phyloP scores from a whole-genome alignment of 2,329 filamentous ascomycete species.

The Albophoma yamanashiensis region DNA sequence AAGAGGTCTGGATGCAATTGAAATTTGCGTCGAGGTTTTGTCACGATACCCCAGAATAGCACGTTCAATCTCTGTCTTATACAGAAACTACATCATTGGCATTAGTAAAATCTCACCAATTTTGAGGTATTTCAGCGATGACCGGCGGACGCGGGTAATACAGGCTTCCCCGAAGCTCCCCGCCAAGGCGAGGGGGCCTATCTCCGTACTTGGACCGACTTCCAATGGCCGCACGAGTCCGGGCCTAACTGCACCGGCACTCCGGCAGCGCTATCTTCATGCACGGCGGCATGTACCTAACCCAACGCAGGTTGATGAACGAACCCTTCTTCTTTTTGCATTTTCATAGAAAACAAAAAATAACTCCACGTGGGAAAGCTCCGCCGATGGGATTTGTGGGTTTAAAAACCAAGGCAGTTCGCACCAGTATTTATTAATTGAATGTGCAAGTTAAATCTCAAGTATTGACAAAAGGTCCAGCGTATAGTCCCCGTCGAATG shows the following conservation, averaged over 20 bases:
- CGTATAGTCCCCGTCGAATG: no score
- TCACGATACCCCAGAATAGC: not conserved
- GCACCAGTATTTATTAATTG: no score
- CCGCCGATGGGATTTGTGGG: not conserved
- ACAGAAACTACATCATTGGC: not conserved
- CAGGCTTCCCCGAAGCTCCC: not conserved
- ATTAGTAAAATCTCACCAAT: not conserved
- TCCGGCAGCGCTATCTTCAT: not conserved
- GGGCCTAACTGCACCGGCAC: not conserved
- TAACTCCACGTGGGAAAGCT: not conserved
- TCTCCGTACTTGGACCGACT: not conserved
- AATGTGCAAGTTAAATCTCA: no score
- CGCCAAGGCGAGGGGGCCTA: not conserved
- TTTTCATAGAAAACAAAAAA: no score
- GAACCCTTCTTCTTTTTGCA: not conserved
- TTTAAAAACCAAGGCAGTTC: no score
- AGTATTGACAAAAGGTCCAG: no score
- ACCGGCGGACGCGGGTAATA: not conserved
- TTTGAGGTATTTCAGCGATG: not conserved
- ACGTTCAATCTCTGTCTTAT: not conserved
- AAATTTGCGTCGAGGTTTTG: not conserved
- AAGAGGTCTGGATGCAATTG: not conserved
- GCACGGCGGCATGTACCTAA: not conserved
- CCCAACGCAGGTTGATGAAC: not conserved
- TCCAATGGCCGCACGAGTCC: not conserved